phyloP scores from a whole-genome alignment of 2,329 filamentous ascomycete species.

The Sordariomycetes sp. region DNA sequence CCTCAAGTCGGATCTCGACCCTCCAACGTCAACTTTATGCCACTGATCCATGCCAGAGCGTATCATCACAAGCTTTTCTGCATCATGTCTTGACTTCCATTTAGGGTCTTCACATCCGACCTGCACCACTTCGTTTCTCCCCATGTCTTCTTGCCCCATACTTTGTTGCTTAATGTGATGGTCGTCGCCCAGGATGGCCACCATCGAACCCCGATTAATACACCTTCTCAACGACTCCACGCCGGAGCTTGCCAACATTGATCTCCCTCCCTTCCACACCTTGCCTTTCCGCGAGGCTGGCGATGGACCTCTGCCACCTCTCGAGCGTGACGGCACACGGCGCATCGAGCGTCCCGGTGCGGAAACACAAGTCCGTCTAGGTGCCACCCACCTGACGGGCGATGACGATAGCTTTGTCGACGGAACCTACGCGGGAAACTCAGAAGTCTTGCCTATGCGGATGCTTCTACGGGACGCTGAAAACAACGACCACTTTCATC shows the following conservation, averaged over 20 bases:
- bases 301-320: slow-evolving; percentile 38
- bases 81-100: slow-evolving; percentile 1
- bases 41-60: not conserved
- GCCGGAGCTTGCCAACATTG: slow-evolving; percentile 37
- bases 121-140: not conserved
- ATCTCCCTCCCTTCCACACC: slow-evolving; percentile 46
- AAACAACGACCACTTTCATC: slow-evolving; percentile 27
- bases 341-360: slow-evolving; percentile 19
- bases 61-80: no score
- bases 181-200: slow-evolving; percentile 36
- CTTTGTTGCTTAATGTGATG: slow-evolving; percentile 2
- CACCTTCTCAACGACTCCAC: slow-evolving; percentile 52
- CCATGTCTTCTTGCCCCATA: not conserved
- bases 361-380: no score
- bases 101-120: slow-evolving; percentile 1
- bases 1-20: no score
- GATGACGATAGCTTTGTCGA: slow-evolving; percentile 8
- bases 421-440: slow-evolving; percentile 12
- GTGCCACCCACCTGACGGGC: slow-evolving; percentile 1
- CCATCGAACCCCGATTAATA: slow-evolving; percentile 59
- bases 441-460: slow-evolving; percentile 25
- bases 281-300: slow-evolving; percentile 31
- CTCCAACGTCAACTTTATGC: not conserved
- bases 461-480: slow-evolving; percentile 30
- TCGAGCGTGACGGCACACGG: slow-evolving; percentile 39